Evolutionary conservation across 2,329 filamentous ascomycete species (phyloP).

Genomic region (Ceratocystis harringtonii): DNA sequence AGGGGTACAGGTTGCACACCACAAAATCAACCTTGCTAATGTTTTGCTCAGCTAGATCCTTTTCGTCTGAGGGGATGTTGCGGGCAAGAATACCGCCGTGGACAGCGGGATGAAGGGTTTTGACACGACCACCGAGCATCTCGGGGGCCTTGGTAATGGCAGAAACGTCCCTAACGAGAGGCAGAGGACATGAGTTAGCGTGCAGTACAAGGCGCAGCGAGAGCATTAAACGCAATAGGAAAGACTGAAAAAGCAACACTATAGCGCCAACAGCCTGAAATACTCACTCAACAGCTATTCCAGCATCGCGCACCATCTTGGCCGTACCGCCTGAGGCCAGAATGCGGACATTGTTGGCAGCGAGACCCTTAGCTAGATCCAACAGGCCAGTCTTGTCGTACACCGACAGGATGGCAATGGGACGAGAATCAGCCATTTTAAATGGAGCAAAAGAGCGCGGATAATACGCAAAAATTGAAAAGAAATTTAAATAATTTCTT

Average conservation of each 20-base stretch:
- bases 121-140: conserved; percentile 74
- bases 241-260: background rate
- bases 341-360: conserved; percentile 78
- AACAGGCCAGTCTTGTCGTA: conserved; percentile 96
- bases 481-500: background rate
- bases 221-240: background rate
- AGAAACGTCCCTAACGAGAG: conserved; percentile 62
- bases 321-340: conserved; percentile 90
- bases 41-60: conserved; percentile 88
- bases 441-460: background rate
- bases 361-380: conserved; percentile 79
- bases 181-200: background rate
- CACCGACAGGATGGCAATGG: conserved; percentile 85
- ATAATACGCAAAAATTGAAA: background rate
- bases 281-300: conserved; percentile 81
- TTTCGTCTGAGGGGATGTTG: conserved; percentile 87
- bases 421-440: conserved; percentile 32
- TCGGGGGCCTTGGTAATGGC: conserved; percentile 94
- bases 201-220: background rate
- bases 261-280: background rate
- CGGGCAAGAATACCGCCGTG: conserved; percentile 85
- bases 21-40: conserved; percentile 92
- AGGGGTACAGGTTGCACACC: conserved; percentile 97
- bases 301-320: conserved; percentile 91
- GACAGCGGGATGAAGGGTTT: conserved; percentile 92